A percentile compares a stretch with the other conserved stretches of the same genome.
Conservation (phyloP, 78 protist species). For the slime mould (Dictyostelium discoideum) region DNA sequence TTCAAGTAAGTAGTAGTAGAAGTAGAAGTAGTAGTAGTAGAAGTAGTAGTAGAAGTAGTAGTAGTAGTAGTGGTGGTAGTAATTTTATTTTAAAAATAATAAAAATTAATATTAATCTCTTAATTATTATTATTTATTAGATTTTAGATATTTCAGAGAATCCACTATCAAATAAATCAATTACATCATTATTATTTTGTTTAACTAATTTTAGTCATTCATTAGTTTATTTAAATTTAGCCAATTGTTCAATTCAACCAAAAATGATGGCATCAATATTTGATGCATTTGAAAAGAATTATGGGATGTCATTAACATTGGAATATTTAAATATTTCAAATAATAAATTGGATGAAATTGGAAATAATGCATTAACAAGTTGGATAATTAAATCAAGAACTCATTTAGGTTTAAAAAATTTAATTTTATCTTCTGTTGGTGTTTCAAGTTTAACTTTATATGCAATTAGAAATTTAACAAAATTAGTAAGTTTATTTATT, state of each 20-base stretch:
- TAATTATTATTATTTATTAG: neutral
- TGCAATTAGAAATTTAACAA: conserved; percentile 4
- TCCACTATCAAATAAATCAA: conserved; percentile 27
- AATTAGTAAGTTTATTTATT: neutral
- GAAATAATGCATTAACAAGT: conserved; percentile 33
- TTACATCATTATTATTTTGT: conserved; percentile 32
- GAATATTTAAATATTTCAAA: conserved; percentile 69
- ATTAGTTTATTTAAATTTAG: conserved; percentile 26
- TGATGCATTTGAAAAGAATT: conserved; percentile 65
- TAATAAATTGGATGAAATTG: conserved; percentile 45
- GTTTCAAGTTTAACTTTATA: conserved; percentile 23
- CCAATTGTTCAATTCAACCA: conserved; percentile 58
- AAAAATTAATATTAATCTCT: no score
- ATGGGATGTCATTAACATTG: conserved; percentile 70
- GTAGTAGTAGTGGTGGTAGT: no score
- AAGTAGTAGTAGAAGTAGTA: no score
- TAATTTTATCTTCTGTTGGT: conserved; percentile 12
- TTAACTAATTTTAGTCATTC: conserved; percentile 26
- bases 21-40: no score
- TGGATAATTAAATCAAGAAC: conserved; percentile 53
- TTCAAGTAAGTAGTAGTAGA: conserved; percentile 39
- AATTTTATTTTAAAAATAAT: no score
- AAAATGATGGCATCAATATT: conserved; percentile 30
- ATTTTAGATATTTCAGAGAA: conserved; percentile 60
- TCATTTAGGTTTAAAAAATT: conserved; percentile 14